Base-by-base conservation (phyloP, 495 filamentous ascomycete species). In the Hypomontagnella monticulosa region DNA sequence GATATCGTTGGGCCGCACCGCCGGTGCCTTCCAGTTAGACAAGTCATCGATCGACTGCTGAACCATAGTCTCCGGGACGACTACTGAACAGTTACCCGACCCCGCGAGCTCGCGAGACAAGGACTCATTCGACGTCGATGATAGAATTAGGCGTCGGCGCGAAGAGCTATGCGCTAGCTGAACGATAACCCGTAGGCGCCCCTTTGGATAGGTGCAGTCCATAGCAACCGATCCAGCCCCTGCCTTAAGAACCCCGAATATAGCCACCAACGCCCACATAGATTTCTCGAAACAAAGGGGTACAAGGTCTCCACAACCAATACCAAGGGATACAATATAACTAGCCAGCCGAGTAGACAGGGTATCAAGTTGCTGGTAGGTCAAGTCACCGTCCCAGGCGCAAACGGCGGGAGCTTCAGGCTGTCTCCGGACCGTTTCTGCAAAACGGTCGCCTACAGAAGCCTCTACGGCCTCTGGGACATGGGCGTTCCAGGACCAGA, bases 241-340 rank as follows among this genome's bases (percentile, higher is more conserved):
- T 9, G 81, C 71, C 15, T 77, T 78, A 23, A 83, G 46, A 5
- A 81, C 67, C 1, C 64, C 81, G 4, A 84, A 44, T 8, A 78
- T 73, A 1, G 79, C 70, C 6, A 83, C 75, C n/a, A 76, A 33
- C 40, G 70, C 71, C 77, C 75, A 76, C 43, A 70, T 72, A 9
- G 78, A 81, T 62, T 84, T 84, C 34, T 83, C 74, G 18, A 83
- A 70, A 55, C 74, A 79, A 11, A 85, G 60, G 1, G 78, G 76
- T 7, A 84, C 72, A 18, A 79, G 42, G 63, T 0, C 54, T 55
- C 85, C 85, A 0, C 79, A 80, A 1, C 78, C 76, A 27, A 87
- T 79, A 4, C 85, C 83, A n/a, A n/a, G n/a, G n/a, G n/a, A n/a
- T n/a, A n/a, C 40, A 15, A 42, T 1, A 6, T n/a, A 15, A 6